These are phyloP conservation scores for Penicillium taxi DNA, from an alignment of 495 filamentous ascomycete species.

Conservation along the genomic window DNA sequence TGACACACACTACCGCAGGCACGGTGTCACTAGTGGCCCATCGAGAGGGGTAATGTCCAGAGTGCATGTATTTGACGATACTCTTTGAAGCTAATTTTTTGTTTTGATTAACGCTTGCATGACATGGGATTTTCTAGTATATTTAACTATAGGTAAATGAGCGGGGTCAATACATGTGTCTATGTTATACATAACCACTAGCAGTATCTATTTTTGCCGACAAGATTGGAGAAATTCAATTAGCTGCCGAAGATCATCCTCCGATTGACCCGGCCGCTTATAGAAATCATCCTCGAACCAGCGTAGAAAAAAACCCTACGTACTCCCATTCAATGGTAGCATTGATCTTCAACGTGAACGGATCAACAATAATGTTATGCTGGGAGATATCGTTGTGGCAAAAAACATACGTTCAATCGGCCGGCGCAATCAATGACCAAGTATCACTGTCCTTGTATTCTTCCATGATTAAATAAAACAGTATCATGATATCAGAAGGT, in stretches of 20 bases:
- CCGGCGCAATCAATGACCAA: constrained; percentile 1
- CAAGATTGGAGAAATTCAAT: no score
- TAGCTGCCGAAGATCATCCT: no score
- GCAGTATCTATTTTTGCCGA: no score
- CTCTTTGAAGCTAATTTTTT: no score
- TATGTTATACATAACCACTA: no score
- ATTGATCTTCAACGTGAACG: constrained; percentile 22
- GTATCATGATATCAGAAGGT: constrained; percentile 10
- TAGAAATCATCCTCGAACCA: constrained; percentile 17
- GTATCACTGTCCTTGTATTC: not conserved
- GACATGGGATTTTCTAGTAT: no score
- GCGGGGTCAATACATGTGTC: no score
- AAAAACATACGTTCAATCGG: constrained; percentile 18
- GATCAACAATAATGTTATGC: constrained; percentile 26
- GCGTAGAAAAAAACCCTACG: constrained; percentile 25
- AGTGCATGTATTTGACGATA: not conserved
- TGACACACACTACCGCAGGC: constrained; percentile 2
- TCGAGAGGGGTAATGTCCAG: constrained; percentile 3
- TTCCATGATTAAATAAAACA: constrained; percentile 8
- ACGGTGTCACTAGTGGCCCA: not conserved
- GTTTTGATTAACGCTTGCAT: no score
- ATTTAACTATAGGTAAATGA: no score
- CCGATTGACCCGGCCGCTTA: constrained; percentile 9
- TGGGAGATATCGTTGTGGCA: constrained; percentile 29
- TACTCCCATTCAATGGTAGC: constrained; percentile 33